Evolutionary conservation across 805 yeast species (phyloP), one percentile per base, ranked within the genome.

Genomic region (Metschnikowia drakensbergensis): DNA sequence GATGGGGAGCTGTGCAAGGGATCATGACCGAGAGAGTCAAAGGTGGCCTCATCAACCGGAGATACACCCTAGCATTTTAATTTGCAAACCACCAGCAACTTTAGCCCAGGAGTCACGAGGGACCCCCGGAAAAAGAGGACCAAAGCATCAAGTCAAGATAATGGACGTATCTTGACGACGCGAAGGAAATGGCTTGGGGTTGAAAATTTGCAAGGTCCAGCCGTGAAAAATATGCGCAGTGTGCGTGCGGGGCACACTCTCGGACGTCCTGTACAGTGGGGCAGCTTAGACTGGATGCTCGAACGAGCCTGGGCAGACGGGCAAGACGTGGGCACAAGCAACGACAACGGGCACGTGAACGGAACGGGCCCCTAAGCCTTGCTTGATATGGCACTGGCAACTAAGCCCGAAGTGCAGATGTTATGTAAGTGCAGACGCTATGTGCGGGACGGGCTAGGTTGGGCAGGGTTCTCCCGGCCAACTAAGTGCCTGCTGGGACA

Each of bases 11-110:
- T 72, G 75, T 74, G 45, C 62, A 61, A 72, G 75, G 72, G 78
- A 68, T 67, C 54, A 74, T 74, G 79, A 74, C 79, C 79, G 77
- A 72, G 59, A 67, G 76, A 71, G 61, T 73, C 79, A 73, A 49
- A 42, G 59, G 55, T 37, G 27, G 49, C 64, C 70, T 74, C 78
- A 65, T 71, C 74, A 70, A 65, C 64, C 78, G 79, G 79, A 74
- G 79, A 74, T 74, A 74, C 79, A 70, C 78, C 72, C 75, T 68
- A 47, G 35, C 47, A 40, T 17, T 9, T 42, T 34, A n/a, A 42
- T 54, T 51, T 55, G 43, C 53, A 41, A 45, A 46, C 56, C 55
- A 49, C 55, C 49, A 41, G 40, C 52, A 47, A 43, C 22, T 48
- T 47, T 45, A 42, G 23, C 41, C 49, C 52, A 46, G 44, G 32